Base-by-base conservation (phyloP, 139 green algal genomes). In the Raphidocelis subcapitata region DNA sequence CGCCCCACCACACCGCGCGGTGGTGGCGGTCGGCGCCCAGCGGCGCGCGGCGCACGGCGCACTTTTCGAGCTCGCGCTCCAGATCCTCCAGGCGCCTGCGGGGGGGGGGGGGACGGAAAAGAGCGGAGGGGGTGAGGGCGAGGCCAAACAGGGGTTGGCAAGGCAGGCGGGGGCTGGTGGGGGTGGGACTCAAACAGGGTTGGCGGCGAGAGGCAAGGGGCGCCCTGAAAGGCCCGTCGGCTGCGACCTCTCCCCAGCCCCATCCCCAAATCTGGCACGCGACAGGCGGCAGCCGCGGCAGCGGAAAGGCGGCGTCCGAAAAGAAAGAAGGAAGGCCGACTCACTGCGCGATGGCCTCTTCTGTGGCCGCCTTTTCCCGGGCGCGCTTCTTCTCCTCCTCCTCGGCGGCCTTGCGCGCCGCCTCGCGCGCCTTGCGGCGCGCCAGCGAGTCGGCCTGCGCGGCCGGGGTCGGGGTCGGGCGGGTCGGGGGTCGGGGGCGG, bases 11-110 rank as follows among this genome's bases (percentile, higher is more conserved):
- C 75, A 93, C 93, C 65, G 75, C 68, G 29, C 86, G 81, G 69
- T 77, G 66, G 79, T 87, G 61, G 29, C 89, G 77, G 85, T 94
- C 89, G 20, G 49, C 36, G 33, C 89, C 89, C 41, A 94, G 70
- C 1, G 84, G 75, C 33, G 86, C 75, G 24, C 75, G 84, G 18
- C 87, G 77, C 15, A 89, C 73, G 2, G 69, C 20, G 3, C 54
- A 77, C 20, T 49, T 46, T 14, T 82, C 76, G 24, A 86, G 31
- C 59, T 82, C 67, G 12, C 62, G 70, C 36, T 92, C 82, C 35
- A 84, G 78, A 10, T 74, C 62, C 60, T 84, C 81, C 67, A 85
- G 75, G 0, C 74, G 66, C 33, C 82, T 84, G 77, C 35, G 65
- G 14, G 61, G 29, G 24, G 59, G 33, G 33, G 16, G 36, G 52